Evolutionary conservation across 495 filamentous ascomycete genomes (phyloP).

Genomic region (Aspergillus wentii): DNA sequence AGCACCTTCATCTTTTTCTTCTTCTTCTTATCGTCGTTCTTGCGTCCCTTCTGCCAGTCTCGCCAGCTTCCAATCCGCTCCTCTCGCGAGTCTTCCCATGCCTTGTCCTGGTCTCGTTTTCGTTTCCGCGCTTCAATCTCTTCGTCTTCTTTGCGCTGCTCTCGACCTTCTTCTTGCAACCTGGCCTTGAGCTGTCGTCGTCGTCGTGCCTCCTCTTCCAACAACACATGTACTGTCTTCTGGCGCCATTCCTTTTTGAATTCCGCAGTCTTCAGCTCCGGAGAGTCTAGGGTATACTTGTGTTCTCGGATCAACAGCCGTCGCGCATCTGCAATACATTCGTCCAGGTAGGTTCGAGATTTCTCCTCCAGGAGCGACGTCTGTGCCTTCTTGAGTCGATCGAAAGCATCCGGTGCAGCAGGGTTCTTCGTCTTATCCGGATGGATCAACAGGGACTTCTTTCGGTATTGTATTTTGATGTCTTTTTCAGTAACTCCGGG

Average conservation of each 20-base stretch:
- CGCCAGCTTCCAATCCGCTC: constrained; percentile 92
- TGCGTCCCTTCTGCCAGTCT: constrained; percentile 72
- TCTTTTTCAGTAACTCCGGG: constrained; percentile 93
- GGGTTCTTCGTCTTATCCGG: constrained; percentile 96
- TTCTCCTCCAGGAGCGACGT: constrained; percentile 91
- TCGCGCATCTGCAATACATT: constrained; percentile 92
- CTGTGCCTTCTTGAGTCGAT: constrained; percentile 93
- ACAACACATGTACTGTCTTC: constrained; percentile 87
- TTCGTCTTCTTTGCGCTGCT: constrained; percentile 82
- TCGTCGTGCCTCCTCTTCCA: constrained; percentile 85
- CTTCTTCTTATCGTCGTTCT: constrained; percentile 44
- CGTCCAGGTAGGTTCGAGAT: constrained; percentile 77
- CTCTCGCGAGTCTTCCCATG: constrained; percentile 91
- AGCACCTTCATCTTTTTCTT: constrained; percentile 87
- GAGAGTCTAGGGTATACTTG: constrained; percentile 85
- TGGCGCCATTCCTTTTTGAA: constrained; percentile 82
- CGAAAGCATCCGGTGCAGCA: constrained; percentile 89
- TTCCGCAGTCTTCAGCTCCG: constrained; percentile 70
- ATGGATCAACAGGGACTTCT: constrained; percentile 96
- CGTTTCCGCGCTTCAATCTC: constrained; percentile 83
- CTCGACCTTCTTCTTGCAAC: constrained; percentile 93
- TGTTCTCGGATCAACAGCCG: constrained; percentile 89
- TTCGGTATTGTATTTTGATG: constrained; percentile 91
- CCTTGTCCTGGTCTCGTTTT: constrained; percentile 86
- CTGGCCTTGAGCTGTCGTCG: constrained; percentile 86